A percentile compares a stretch with the other conserved stretches of the same genome.
Evolutionary conservation across 495 filamentous ascomycete genomes (phyloP).

Genomic region (Tuber indicum): DNA sequence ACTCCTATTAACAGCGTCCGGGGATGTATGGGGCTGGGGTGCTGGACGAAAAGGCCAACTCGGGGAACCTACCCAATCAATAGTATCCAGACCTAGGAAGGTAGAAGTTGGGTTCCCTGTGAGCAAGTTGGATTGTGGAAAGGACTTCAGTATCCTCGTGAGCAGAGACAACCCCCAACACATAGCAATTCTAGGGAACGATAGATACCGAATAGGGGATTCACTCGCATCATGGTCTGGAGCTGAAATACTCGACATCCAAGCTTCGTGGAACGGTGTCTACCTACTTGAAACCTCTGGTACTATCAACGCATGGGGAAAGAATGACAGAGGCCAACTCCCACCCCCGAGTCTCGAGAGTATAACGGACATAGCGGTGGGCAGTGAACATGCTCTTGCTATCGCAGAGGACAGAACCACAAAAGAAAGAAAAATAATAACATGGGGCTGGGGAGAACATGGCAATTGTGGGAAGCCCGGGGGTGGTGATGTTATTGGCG

Average conservation of each 20-base stretch:
- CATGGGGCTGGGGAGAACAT: constrained; percentile 97
- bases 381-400: constrained; percentile 80
- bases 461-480: constrained; percentile 79
- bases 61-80: constrained; percentile 47
- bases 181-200: constrained; percentile 58
- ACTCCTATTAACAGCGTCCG: constrained; percentile 64
- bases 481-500: constrained; percentile 55
- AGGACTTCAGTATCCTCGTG: constrained; percentile 73
- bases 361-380: constrained; percentile 58
- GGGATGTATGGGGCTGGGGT: constrained; percentile 83
- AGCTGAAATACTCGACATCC: constrained; percentile 52
- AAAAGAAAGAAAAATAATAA: constrained; percentile 50
- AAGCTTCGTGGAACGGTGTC: constrained; percentile 65
- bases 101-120: constrained; percentile 56
- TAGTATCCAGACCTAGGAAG: constrained; percentile 54
- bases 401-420: constrained; percentile 48
- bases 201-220: constrained; percentile 35
- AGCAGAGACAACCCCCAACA: constrained; percentile 48
- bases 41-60: constrained; percentile 77
- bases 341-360: constrained; percentile 53
- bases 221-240: constrained; percentile 51
- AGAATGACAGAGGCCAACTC: constrained; percentile 76
- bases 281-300: constrained; percentile 59
- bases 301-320: constrained; percentile 60
- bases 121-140: constrained; percentile 62